Evolutionary conservation across 179 eudicot genomes (phyloP).

Genomic region (Beta corolliflora): DNA sequence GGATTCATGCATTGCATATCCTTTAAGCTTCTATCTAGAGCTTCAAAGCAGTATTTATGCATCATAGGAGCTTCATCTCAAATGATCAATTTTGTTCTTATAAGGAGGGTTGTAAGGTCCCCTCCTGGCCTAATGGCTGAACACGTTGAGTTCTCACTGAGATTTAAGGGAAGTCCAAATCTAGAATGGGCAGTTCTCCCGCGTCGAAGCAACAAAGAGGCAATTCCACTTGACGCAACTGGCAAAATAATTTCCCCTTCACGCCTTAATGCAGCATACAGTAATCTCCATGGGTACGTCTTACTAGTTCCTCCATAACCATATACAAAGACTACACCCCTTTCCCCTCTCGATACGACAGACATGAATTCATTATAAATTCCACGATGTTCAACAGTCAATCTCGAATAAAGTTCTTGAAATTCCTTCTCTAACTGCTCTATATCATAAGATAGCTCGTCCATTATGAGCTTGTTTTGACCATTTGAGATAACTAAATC

Average conservation of each 20-base stretch:
- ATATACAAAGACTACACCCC: not conserved
- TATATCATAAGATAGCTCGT: not conserved
- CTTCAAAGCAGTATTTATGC: not conserved
- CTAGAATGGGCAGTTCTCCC: not conserved
- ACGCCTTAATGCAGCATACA: not conserved
- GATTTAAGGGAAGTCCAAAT: not conserved
- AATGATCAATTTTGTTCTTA: not conserved
- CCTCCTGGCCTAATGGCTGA: not conserved
- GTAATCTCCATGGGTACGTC: not conserved
- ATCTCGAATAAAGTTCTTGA: not conserved
- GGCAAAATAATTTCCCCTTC: not conserved
- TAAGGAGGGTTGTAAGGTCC: not conserved
- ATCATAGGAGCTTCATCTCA: not conserved
- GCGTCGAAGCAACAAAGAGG: not conserved
- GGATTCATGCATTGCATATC: not conserved
- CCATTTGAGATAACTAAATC: not conserved
- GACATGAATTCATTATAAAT: not conserved
- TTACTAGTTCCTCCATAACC: not conserved
- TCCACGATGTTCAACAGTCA: not conserved
- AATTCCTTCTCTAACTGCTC: not conserved
- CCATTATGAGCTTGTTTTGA: not conserved
- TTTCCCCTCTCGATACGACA: not conserved
- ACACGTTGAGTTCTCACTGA: not conserved
- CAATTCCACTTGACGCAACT: not conserved
- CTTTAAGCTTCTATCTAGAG: not conserved